A percentile compares a stretch with the other conserved stretches of the same genome.
Conservation (phyloP, 1,284 basidiomycete genomes). For the Xerocomus minutiporus region DNA sequence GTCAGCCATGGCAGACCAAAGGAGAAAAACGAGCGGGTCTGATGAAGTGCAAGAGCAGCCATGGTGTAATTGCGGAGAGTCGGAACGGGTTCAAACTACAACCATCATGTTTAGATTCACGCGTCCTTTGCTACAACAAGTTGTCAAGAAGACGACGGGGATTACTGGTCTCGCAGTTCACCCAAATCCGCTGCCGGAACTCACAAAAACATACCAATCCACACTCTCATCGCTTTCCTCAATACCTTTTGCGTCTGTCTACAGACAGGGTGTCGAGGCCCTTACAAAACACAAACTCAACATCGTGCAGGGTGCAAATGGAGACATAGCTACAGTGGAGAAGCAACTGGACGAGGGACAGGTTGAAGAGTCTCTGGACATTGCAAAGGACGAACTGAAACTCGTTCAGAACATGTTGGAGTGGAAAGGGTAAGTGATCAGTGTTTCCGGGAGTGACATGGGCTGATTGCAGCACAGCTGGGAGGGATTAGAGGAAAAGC, state of each 20-base stretch:
- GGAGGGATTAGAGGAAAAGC: slow-evolving; percentile 81
- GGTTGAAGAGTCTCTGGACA: slow-evolving; percentile 79
- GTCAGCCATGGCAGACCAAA: slow-evolving; percentile 38
- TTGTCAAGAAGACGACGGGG: slow-evolving; percentile 73
- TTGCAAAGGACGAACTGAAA: slow-evolving; percentile 80
- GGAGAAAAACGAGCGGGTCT: slow-evolving; percentile 33
- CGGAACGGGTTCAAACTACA: not conserved
- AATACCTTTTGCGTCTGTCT: slow-evolving; percentile 80
- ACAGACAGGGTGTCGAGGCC: slow-evolving; percentile 87
- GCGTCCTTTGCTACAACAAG: slow-evolving; percentile 63
- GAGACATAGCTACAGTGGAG: slow-evolving; percentile 66
- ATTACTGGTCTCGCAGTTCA: slow-evolving; percentile 74
- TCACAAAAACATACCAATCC: slow-evolving; percentile 71
- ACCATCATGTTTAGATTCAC: slow-evolving; percentile 71
- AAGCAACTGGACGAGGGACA: slow-evolving; percentile 71
- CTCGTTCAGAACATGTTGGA: slow-evolving; percentile 84
- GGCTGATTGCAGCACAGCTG: slow-evolving; percentile 51
- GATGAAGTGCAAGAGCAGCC: slow-evolving; percentile 39
- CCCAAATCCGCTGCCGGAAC: slow-evolving; percentile 73
- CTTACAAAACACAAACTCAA: slow-evolving; percentile 81
- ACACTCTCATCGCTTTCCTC: slow-evolving; percentile 71
- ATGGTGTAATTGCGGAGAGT: slow-evolving; percentile 24
- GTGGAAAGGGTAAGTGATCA: slow-evolving; percentile 87
- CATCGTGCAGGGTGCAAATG: slow-evolving; percentile 66
- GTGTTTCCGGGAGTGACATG: slow-evolving; percentile 1